A percentile compares a stretch with the other conserved stretches of the same genome.
phyloP scores from a whole-genome alignment of 2,329 filamentous ascomycete genomes.

The Sporothrix inflata region DNA sequence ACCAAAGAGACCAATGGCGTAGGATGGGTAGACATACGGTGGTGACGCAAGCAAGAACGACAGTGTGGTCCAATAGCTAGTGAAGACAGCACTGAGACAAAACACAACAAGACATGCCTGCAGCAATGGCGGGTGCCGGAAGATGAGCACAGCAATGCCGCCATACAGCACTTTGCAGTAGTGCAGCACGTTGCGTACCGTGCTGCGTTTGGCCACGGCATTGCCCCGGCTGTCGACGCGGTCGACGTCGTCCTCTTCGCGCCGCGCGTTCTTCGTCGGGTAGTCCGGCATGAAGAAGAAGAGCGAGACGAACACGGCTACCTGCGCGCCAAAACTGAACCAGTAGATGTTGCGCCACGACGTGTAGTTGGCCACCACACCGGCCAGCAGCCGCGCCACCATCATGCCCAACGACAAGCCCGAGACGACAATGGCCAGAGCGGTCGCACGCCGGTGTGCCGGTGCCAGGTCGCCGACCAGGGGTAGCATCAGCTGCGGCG shows the following conservation, averaged over 20 bases:
- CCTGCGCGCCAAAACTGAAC: slow-evolving; percentile 73
- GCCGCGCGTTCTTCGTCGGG: slow-evolving; percentile 67
- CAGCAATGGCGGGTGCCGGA: slow-evolving; percentile 68
- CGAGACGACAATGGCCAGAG: slow-evolving; percentile 74
- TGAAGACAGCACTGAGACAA: slow-evolving; percentile 57
- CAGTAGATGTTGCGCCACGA: slow-evolving; percentile 80
- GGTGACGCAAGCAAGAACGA: slow-evolving; percentile 75
- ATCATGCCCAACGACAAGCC: slow-evolving; percentile 77
- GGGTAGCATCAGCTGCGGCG: slow-evolving; percentile 78
- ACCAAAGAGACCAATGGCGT: slow-evolving; percentile 77
- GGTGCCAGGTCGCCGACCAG: slow-evolving; percentile 79
- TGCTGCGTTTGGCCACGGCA: background rate
- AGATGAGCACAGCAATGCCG: slow-evolving; percentile 69
- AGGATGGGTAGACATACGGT: slow-evolving; percentile 69
- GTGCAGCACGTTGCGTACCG: slow-evolving; percentile 45
- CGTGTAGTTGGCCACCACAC: slow-evolving; percentile 73
- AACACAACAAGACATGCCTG: slow-evolving; percentile 71
- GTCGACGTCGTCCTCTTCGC: background rate
- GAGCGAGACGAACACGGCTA: slow-evolving; percentile 64
- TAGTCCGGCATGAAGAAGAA: slow-evolving; percentile 82
- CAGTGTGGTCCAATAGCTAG: slow-evolving; percentile 65
- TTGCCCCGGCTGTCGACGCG: background rate
- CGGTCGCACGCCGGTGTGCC: slow-evolving; percentile 65
- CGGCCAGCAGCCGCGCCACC: slow-evolving; percentile 73
- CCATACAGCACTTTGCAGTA: slow-evolving; percentile 68